Base-by-base conservation (phyloP, 495 filamentous ascomycete species). In the Lasiosphaeria miniovina region DNA sequence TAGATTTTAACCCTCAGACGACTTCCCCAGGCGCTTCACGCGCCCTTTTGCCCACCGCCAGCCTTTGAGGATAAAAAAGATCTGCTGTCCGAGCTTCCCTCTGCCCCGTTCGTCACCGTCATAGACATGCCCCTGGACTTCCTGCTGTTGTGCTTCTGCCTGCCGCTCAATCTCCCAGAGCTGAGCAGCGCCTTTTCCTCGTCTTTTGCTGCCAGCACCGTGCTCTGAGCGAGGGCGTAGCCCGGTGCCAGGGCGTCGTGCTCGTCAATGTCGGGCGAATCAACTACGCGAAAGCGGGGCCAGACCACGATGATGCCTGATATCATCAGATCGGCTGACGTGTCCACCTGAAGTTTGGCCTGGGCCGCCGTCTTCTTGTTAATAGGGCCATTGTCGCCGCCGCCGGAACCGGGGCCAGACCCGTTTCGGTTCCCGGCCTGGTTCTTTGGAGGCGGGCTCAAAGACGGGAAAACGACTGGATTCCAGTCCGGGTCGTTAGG, bases 1-100 rank as follows among this genome's bases (percentile, higher is more conserved):
- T 9, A 49, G 9, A 49, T 17, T 49, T 8, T 11, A 31, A 11
- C 1, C 8, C 10, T 4, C 46, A 32, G 11, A 9, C 49, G n/a
- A 3, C 11, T 8, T 51, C 17, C 9, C 4, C 6, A 31, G 17
- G 17, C 49, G 49, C 49, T 51, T 62, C 36, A 59, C 5, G 17
- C 51, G 51, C 38, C 48, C 35, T 59, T 59, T 61, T 4, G 41
- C 51, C 64, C 64, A 61, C 55, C 61, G 10, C 64, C 61, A 63
- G 7, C 55, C 17, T 40, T 33, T 8, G 24, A 3, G 1, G 58
- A 50, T 64, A 67, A 64, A 64, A 64, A 67, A 64, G 52, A 57
- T 38, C 15, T 36, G 34, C 36, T 15, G 34, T 54, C 31, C n/a
- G 52, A 36, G 36, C 40, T 41, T 6, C 34, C 52, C 2, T 17